Evolutionary conservation across 192 early-diverging fungal genomes (phyloP).

Genomic region (Coemansia sp.): DNA sequence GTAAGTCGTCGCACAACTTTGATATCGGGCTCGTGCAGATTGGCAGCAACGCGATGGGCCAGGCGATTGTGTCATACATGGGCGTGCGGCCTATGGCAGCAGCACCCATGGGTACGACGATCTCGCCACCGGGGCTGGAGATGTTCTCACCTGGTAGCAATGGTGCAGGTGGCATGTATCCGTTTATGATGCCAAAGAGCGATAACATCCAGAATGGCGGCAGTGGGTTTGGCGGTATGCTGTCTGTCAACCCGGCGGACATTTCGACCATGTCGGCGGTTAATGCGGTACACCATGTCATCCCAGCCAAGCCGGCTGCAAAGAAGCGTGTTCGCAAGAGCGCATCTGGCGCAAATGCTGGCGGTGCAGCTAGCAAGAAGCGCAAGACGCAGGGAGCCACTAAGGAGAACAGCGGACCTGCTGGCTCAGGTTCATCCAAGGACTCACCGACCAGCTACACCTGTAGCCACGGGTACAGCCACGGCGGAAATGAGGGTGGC

Average conservation of each 20-base stretch:
- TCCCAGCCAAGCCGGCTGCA: not conserved
- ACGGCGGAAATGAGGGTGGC: no score
- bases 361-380: slow-evolving; percentile 12
- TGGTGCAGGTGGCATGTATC: not conserved
- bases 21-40: slow-evolving; percentile 1
- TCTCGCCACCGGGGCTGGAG: no score
- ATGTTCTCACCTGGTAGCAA: not conserved
- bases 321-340: slow-evolving; percentile 2
- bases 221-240: not conserved
- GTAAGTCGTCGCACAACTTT: slow-evolving; percentile 28
- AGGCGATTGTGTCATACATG: slow-evolving; percentile 10
- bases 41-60: not conserved
- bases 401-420: no score
- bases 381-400: slow-evolving; percentile 7
- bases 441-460: no score
- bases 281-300: not conserved
- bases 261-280: not conserved
- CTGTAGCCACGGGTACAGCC: no score
- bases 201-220: slow-evolving; percentile 9
- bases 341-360: not conserved
- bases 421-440: no score
- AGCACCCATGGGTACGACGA: no score
- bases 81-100: not conserved
- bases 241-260: slow-evolving; percentile 25
- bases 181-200: not conserved